Evolutionary conservation across 306 rosid genomes (phyloP).

Genomic region (Vachellia pachyceras): DNA sequence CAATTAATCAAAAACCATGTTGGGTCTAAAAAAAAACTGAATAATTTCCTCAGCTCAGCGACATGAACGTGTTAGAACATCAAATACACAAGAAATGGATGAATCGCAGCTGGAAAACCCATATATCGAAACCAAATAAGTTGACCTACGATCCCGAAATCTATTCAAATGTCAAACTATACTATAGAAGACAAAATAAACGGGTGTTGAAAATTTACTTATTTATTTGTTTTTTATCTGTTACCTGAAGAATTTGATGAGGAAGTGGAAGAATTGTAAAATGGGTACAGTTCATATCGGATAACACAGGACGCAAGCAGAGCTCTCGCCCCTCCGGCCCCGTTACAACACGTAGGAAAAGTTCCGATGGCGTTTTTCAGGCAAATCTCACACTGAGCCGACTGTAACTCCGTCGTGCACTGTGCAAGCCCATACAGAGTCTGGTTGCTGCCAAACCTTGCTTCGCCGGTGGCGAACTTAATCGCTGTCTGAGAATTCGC

Average conservation of each 20-base stretch:
- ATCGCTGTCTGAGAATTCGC: constrained; percentile 28
- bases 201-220: background rate
- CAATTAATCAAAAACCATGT: background rate
- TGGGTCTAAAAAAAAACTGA: background rate
- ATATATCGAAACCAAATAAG: background rate
- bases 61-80: background rate
- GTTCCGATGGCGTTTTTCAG: constrained; percentile 28
- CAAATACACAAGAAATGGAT: background rate
- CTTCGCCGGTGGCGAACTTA: constrained; percentile 36
- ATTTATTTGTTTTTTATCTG: background rate
- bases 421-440: constrained; percentile 46
- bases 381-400: background rate
- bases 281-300: constrained; percentile 34
- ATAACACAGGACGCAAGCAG: constrained; percentile 28
- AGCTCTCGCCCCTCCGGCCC: constrained; percentile 33
- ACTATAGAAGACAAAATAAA: background rate
- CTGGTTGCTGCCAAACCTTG: constrained; percentile 8
- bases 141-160: background rate
- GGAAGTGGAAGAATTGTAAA: background rate
- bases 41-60: background rate
- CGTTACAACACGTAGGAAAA: constrained; percentile 35
- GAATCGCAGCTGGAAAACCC: background rate
- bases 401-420: constrained; percentile 26
- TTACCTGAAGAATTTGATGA: constrained; percentile 6
- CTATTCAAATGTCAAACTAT: background rate